A percentile compares a stretch with the other conserved stretches of the same genome.
These are phyloP conservation scores for Castanospermum australe DNA, from an alignment of 306 rosid genomes.

Conservation along the genomic window DNA sequence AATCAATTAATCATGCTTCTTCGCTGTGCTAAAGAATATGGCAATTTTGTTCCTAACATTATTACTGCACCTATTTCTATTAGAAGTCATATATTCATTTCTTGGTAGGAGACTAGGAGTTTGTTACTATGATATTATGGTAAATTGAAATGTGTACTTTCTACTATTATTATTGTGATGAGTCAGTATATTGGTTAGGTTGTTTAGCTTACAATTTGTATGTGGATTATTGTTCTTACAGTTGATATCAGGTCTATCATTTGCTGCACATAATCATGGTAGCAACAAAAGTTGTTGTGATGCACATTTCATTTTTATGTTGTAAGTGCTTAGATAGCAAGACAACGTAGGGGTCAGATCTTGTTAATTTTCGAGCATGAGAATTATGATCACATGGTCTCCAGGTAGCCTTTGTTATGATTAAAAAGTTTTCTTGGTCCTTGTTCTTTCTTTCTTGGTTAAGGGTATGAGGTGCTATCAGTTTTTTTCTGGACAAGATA, in stretches of 20 bases:
- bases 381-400: slow-evolving; percentile 17
- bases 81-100: too few species aligned
- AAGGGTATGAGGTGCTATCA: not conserved
- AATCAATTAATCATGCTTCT: too few species aligned
- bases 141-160: too few species aligned
- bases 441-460: slow-evolving; percentile 17
- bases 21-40: too few species aligned
- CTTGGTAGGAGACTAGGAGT: too few species aligned
- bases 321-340: not conserved
- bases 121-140: too few species aligned
- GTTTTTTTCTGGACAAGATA: not conserved
- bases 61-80: too few species aligned
- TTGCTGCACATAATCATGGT: slow-evolving; percentile 7
- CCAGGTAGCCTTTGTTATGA: slow-evolving; percentile 21
- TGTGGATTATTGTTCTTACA: too few species aligned
- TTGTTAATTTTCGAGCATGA: not conserved
- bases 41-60: too few species aligned
- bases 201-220: too few species aligned
- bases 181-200: too few species aligned
- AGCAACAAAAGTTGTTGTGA: slow-evolving; percentile 15
- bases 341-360: slow-evolving; percentile 10
- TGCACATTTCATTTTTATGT: slow-evolving; percentile 10
- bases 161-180: too few species aligned
- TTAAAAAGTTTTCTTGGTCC: slow-evolving; percentile 13
- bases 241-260: slow-evolving; percentile 81